Base-by-base conservation (phyloP, 345 rosid genomes). In the Turnera subulata region DNA sequence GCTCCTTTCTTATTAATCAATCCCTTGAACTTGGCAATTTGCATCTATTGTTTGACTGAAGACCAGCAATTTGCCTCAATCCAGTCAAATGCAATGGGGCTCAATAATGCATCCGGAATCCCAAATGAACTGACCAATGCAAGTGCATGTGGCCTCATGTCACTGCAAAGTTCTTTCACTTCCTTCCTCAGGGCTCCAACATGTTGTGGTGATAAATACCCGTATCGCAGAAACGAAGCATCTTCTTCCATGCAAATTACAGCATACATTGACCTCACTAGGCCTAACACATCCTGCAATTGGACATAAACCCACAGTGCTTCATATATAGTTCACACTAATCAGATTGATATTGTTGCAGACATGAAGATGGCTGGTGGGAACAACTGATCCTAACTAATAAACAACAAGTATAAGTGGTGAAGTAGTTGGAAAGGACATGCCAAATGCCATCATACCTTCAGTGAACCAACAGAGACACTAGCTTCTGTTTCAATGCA, bases 11-110 rank as follows among this genome's bases (percentile, higher is more conserved):
- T 42, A 16, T 42, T 1, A 16, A 11, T 42, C n/a, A 42, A 13
- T 4, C 1, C 2, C 13, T 37, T 37, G 10, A 20, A 33, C 15
- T 6, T 6, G 29, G 21, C 10, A 16, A 15, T 29, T 12, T 8
- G 12, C 5, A 25, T 39, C 56, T 74, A 69, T 9, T 65, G 61
- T 57, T 78, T 62, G 54, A 68, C 82, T 6, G 88, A 79, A 55
- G 93, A 76, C 91, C 86, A 83, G 17, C 95, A 75, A 59, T 92
- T 84, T 24, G 97, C 83, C 19, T 84, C 94, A 17, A 92, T 80
- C 97, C 98, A 92, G 69, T 92, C 62, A 49, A 69, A 89, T 37
- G 98, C 96, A 65, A 92, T 72, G 8, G 96, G 98, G 72, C 84
- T 68, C 78, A 92, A 72, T 65, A 86, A 80, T 2, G 91, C 71